These are phyloP conservation scores for Trichoderma citrinoviride DNA, from an alignment of 2,329 filamentous ascomycete species.

Conservation along the genomic window DNA sequence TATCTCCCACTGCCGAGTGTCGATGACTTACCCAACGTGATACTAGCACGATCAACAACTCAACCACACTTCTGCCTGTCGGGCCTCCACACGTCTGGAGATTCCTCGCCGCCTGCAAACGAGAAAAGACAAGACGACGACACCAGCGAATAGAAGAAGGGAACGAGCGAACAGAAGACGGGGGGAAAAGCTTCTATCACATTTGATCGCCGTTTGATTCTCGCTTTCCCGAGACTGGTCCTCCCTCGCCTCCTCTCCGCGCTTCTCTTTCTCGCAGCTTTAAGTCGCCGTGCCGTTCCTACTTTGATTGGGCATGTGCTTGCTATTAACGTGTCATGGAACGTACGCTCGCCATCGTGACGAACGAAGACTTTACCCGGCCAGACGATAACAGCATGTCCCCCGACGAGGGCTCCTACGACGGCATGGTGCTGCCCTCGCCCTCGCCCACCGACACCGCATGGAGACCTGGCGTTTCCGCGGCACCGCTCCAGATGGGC, in stretches of 20 bases:
- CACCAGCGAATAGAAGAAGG: background rate
- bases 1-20: slow-evolving; percentile 30
- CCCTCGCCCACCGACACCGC: slow-evolving; percentile 35
- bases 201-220: background rate
- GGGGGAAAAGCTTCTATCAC: background rate
- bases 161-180: background rate
- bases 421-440: slow-evolving; percentile 31
- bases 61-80: slow-evolving; percentile 27
- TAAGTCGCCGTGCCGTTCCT: background rate
- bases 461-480: slow-evolving; percentile 31
- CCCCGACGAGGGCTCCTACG: slow-evolving; percentile 41
- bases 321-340: slow-evolving; percentile 49
- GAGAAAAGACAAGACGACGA: background rate
- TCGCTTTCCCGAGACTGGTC: background rate
- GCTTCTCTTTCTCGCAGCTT: background rate
- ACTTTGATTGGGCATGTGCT: slow-evolving; percentile 38
- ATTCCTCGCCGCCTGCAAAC: slow-evolving; percentile 20
- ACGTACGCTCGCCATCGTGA: slow-evolving; percentile 41
- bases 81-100: slow-evolving; percentile 28
- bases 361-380: slow-evolving; percentile 46
- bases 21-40: slow-evolving; percentile 27
- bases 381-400: slow-evolving; percentile 45
- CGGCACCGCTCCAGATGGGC: slow-evolving; percentile 40
- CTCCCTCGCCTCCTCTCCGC: slow-evolving; percentile 11
- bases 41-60: slow-evolving; percentile 25